phyloP scores from a whole-genome alignment of 2,329 filamentous ascomycete species.

The Pseudogymnoascus sp. region DNA sequence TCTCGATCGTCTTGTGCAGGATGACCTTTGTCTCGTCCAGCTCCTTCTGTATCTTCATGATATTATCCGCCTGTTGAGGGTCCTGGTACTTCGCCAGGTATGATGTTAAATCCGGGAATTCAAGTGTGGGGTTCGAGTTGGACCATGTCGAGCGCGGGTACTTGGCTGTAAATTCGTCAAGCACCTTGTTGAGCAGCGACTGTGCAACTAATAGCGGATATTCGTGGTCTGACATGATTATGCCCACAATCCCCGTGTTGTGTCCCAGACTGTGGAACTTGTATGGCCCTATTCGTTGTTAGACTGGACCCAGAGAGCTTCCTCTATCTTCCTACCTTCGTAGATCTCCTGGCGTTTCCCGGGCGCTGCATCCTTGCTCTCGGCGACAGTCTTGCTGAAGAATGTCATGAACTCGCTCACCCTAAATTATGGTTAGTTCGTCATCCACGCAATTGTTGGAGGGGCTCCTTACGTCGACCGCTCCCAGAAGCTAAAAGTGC shows the following conservation, averaged over 20 bases:
- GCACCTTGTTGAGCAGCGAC: slow-evolving; percentile 74
- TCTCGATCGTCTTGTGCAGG: slow-evolving; percentile 93
- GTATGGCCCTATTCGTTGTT: slow-evolving; percentile 41
- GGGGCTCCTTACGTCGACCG: slow-evolving; percentile 1
- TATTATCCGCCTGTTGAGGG: slow-evolving; percentile 79
- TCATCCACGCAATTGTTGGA: slow-evolving; percentile 13
- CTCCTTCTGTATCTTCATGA: slow-evolving; percentile 93
- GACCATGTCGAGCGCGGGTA: slow-evolving; percentile 64
- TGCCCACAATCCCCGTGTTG: slow-evolving; percentile 64
- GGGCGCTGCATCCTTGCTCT: slow-evolving; percentile 57
- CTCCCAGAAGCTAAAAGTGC: slow-evolving; percentile 8
- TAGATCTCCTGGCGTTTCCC: slow-evolving; percentile 80
- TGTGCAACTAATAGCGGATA: slow-evolving; percentile 76
- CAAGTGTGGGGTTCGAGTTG: slow-evolving; percentile 42
- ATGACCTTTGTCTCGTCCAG: slow-evolving; percentile 96
- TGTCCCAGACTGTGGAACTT: slow-evolving; percentile 72
- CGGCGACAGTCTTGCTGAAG: slow-evolving; percentile 80
- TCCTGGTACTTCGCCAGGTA: slow-evolving; percentile 78
- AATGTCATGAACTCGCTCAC: slow-evolving; percentile 63
- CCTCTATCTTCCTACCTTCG: slow-evolving; percentile 45
- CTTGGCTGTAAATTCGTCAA: slow-evolving; percentile 76
- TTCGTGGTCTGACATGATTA: slow-evolving; percentile 68
- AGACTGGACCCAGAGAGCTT: background rate
- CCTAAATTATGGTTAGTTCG: slow-evolving; percentile 32
- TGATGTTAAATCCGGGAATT: slow-evolving; percentile 68